Conservation (phyloP, 805 yeast species). For the Metschnikowia lochheadii region DNA sequence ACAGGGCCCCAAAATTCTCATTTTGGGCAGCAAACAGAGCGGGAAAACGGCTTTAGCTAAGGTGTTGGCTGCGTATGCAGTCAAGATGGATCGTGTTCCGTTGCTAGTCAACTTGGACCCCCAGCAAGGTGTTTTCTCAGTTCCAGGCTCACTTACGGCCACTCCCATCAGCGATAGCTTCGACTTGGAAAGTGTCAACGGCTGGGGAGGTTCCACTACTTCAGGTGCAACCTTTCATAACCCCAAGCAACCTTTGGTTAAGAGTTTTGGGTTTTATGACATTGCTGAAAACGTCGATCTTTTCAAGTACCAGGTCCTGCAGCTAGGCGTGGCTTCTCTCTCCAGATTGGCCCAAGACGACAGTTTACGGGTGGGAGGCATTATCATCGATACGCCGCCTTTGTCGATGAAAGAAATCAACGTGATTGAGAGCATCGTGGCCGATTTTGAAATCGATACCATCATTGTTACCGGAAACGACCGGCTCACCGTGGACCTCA, state of each 20-base stretch:
- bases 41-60: slow-evolving; percentile 81
- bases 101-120: slow-evolving; percentile 80
- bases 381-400: slow-evolving; percentile 73
- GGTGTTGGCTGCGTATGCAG: slow-evolving; percentile 69
- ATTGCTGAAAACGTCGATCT: slow-evolving; percentile 53
- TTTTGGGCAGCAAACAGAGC: slow-evolving; percentile 65
- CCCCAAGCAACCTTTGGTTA: slow-evolving; percentile 87
- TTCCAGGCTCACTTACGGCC: slow-evolving; percentile 84
- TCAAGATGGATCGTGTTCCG: slow-evolving; percentile 64
- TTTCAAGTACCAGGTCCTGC: slow-evolving; percentile 47
- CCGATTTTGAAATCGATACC: slow-evolving; percentile 56
- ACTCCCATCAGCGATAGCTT: slow-evolving; percentile 77
- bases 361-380: slow-evolving; percentile 46
- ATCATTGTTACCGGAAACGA: slow-evolving; percentile 77
- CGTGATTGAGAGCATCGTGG: slow-evolving; percentile 52
- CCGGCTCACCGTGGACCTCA: slow-evolving; percentile 58
- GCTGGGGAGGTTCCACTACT: slow-evolving; percentile 72
- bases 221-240: slow-evolving; percentile 74
- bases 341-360: slow-evolving; percentile 50
- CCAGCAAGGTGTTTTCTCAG: slow-evolving; percentile 57
- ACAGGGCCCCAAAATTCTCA: slow-evolving; percentile 59
- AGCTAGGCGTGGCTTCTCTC: slow-evolving; percentile 47
- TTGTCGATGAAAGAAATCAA: slow-evolving; percentile 47
- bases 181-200: slow-evolving; percentile 64
- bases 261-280: slow-evolving; percentile 68